A percentile compares a stretch with the other conserved stretches of the same genome.
Conservation (phyloP, 2,329 filamentous ascomycete species). For the Microascus cirrosus region DNA sequence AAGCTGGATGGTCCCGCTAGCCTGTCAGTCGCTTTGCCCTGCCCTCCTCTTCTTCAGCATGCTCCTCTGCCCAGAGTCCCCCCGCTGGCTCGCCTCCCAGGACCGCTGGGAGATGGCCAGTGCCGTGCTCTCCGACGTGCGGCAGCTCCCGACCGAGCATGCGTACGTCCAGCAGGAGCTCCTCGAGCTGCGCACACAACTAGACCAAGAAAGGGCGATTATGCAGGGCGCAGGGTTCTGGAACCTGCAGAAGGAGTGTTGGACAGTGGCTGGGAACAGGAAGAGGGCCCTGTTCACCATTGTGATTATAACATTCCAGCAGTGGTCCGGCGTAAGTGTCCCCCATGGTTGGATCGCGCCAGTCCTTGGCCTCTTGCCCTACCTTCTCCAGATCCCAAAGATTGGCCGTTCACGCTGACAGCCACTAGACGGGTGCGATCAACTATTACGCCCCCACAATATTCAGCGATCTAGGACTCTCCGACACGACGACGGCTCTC, state of each 20-base stretch:
- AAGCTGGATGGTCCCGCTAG: slow-evolving; percentile 45
- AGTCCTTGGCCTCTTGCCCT: slow-evolving; percentile 32
- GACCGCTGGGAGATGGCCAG: slow-evolving; percentile 38
- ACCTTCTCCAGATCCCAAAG: neutral
- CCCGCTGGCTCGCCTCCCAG: slow-evolving; percentile 46
- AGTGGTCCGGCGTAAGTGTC: slow-evolving; percentile 15
- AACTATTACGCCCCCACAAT: slow-evolving; percentile 63
- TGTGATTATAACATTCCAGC: slow-evolving; percentile 12
- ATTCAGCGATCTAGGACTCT: slow-evolving; percentile 54
- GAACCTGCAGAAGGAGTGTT: slow-evolving; percentile 10
- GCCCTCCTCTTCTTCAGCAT: slow-evolving; percentile 41
- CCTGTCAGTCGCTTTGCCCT: slow-evolving; percentile 45
- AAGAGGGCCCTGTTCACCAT: slow-evolving; percentile 13
- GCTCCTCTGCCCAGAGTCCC: slow-evolving; percentile 47
- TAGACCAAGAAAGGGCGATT: neutral
- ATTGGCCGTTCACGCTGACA: neutral
- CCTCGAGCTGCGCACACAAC: neutral
- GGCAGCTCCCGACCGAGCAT: neutral
- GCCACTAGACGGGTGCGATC: slow-evolving; percentile 24
- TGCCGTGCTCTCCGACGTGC: neutral
- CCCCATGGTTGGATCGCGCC: slow-evolving; percentile 48
- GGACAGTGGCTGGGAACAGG: slow-evolving; percentile 10
- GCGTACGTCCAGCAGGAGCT: neutral
- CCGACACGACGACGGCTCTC: slow-evolving; percentile 36
- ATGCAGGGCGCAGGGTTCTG: slow-evolving; percentile 6